Evolutionary conservation across 768 basidiomycete genomes (phyloP), one percentile per base, ranked within the genome.

Genomic region (Cytidiella melzeri): DNA sequence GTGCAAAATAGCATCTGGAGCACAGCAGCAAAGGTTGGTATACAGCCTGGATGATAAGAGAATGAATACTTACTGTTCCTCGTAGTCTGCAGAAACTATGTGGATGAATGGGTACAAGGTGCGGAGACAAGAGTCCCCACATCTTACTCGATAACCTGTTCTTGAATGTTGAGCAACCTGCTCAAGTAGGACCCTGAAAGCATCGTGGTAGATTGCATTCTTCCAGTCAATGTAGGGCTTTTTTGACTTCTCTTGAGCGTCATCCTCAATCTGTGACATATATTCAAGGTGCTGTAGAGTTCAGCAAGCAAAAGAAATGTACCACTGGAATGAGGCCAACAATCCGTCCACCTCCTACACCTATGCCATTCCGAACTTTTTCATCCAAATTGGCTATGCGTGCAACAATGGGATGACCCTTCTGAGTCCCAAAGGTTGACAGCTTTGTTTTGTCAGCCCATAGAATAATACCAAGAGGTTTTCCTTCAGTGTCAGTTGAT

Each of bases 321-420:
- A 65, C 55, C 13, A 65, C 56, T 1, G 62, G 57, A 12, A 64
- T 45, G 51, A 61, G 61, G 5, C 61, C 55, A 0, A 63, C 61
- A 19, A 63, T 51, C 3, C 43, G 21, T 4, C 58, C 61, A 15
- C 57, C 57, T 7, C 61, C 59, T 13, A 52, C 28, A 3, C 47
- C 50, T 7, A 28, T 20, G 3, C 53, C 42, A 26, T 58, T 56
- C 9, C 57, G 47, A 10, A 61, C 53, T 3, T 48, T 6, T 5
- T 43, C 25, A 13, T 58, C 55, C n/a, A 62, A 41, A 21, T 62
- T 60, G 11, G 46, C 51, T 20, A 53, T 52, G 12, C 50, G 50
- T 1, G 57, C 53, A 4, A 62, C 41, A 3, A 62, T 48, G 0
- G 59, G 61, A 27, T 61, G 59, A 5, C 51, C 60, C 27, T 59